Evolutionary conservation across 2,329 filamentous ascomycete species (phyloP).

Genomic region (Lizonia empirigonia): DNA sequence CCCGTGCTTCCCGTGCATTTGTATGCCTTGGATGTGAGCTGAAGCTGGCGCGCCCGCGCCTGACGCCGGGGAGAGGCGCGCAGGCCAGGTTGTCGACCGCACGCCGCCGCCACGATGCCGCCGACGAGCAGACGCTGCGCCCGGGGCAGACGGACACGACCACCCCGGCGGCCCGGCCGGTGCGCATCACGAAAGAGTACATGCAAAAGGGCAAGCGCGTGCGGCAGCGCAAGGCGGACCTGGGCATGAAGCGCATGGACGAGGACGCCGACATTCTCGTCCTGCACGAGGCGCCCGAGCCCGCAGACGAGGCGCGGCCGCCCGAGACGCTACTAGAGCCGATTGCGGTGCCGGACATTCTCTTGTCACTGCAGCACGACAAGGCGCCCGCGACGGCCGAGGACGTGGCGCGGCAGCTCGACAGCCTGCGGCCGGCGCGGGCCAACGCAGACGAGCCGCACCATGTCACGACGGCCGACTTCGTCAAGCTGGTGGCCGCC

Average conservation of each 20-base stretch:
- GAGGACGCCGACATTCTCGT: constrained; percentile 45
- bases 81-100: constrained; percentile 39
- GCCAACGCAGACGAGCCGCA: constrained; percentile 29
- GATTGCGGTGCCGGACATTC: constrained; percentile 28
- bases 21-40: constrained; percentile 50
- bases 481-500: constrained; percentile 31
- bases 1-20: constrained; percentile 44
- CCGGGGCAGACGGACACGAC: too few species aligned
- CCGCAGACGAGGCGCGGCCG: constrained; percentile 1
- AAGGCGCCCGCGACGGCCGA: constrained; percentile 27
- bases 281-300: constrained; percentile 34
- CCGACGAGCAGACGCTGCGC: constrained; percentile 22
- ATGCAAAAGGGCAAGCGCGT: constrained; percentile 32
- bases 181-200: constrained; percentile 6
- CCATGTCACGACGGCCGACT: constrained; percentile 36
- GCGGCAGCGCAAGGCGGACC: constrained; percentile 34
- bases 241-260: constrained; percentile 43
- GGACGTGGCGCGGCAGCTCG: constrained; percentile 40
- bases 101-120: constrained; percentile 29
- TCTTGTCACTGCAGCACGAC: constrained; percentile 37
- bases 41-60: constrained; percentile 30
- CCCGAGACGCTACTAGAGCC: constrained; percentile 17
- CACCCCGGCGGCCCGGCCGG: background rate
- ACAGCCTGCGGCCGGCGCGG: constrained; percentile 37
- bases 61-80: constrained; percentile 21